Evolutionary conservation across 768 basidiomycete species (phyloP).

Genomic region (Bullera alba): DNA sequence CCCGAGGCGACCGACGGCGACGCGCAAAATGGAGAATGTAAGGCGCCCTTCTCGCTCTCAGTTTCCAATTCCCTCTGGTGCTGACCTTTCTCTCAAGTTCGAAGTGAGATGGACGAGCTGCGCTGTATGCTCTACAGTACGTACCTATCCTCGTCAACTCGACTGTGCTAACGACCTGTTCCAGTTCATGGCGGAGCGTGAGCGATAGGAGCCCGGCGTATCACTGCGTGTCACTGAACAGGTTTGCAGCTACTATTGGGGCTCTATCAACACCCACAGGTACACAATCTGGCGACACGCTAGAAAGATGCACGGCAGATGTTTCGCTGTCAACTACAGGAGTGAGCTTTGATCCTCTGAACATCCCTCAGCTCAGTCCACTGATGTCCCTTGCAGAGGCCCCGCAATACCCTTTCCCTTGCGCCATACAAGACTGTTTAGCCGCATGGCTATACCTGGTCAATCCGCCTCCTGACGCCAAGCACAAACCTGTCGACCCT

Average conservation of each 20-base stretch:
- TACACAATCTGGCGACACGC: conserved; percentile 68
- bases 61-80: neutral
- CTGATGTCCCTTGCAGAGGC: conserved; percentile 48
- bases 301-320: conserved; percentile 84
- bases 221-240: neutral
- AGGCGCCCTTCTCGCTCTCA: conserved; percentile 6
- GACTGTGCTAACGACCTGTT: conserved; percentile 19
- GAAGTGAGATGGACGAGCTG: conserved; percentile 69
- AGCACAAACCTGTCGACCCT: conserved; percentile 73
- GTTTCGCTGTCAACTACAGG: conserved; percentile 58
- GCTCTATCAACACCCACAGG: conserved; percentile 46
- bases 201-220: conserved; percentile 4
- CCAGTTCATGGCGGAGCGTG: conserved; percentile 47
- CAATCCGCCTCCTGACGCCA: conserved; percentile 68
- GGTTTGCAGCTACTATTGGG: conserved; percentile 40
- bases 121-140: conserved; percentile 76
- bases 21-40: conserved; percentile 24
- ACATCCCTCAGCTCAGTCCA: no score
- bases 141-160: conserved; percentile 43
- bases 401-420: conserved; percentile 93
- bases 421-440: conserved; percentile 74
- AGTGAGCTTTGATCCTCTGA: conserved; percentile 44
- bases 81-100: conserved; percentile 37
- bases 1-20: conserved; percentile 8
- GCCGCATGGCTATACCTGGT: conserved; percentile 89